phyloP scores from a whole-genome alignment of 106 monocot species.

The Cymbidium sinense region DNA sequence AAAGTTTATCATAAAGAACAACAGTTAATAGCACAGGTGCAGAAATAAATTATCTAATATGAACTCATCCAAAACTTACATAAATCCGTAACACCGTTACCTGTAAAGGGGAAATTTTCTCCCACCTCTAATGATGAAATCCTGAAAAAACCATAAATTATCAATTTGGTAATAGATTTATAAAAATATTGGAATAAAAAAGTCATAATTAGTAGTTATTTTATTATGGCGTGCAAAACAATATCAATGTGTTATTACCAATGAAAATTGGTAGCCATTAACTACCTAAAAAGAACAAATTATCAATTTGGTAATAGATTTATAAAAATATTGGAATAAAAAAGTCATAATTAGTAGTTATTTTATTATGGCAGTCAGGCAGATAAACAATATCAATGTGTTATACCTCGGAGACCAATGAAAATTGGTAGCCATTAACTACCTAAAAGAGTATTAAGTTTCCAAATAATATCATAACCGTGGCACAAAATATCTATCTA shows the following conservation, averaged over 20 bases:
- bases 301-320: constrained; percentile 2
- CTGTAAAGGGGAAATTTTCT: constrained; percentile 85
- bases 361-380: background rate
- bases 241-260: background rate
- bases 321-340: background rate
- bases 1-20: background rate
- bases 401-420: background rate
- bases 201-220: background rate
- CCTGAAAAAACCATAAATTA: constrained; percentile 46
- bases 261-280: background rate
- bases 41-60: background rate
- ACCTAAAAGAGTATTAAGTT: background rate
- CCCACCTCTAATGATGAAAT: constrained; percentile 81
- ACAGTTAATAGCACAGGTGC: background rate
- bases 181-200: background rate
- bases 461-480: background rate
- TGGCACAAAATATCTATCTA: background rate
- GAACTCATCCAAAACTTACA: background rate
- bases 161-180: background rate
- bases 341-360: background rate
- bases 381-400: background rate
- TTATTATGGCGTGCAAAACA: background rate
- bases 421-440: background rate
- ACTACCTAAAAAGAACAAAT: constrained; percentile 40
- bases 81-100: constrained; percentile 16